These are phyloP conservation scores for Colletotrichum sp. DNA, from an alignment of 2,329 filamentous ascomycete species.

Conservation along the genomic window DNA sequence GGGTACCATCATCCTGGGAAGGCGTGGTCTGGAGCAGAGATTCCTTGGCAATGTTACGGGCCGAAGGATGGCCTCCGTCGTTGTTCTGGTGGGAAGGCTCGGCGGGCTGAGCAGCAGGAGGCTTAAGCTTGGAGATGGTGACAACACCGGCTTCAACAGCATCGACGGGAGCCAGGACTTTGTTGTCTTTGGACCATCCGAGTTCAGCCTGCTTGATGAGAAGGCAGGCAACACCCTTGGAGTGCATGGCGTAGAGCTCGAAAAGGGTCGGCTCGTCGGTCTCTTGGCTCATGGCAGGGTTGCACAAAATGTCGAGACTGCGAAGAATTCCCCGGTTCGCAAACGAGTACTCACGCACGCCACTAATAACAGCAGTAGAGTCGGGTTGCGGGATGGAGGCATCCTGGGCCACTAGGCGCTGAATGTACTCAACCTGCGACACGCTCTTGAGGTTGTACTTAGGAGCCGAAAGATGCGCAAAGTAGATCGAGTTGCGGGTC, in stretches of 20 bases:
- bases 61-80: slow-evolving; percentile 31
- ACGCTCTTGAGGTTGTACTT: slow-evolving; percentile 85
- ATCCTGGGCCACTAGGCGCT: slow-evolving; percentile 76
- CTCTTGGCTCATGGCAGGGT: slow-evolving; percentile 67
- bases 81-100: slow-evolving; percentile 45
- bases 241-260: slow-evolving; percentile 97
- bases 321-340: slow-evolving; percentile 84
- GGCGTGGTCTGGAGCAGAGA: slow-evolving; percentile 29
- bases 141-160: slow-evolving; percentile 78
- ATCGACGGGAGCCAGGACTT: slow-evolving; percentile 80
- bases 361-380: slow-evolving; percentile 96
- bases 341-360: slow-evolving; percentile 94
- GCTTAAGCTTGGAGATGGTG: slow-evolving; percentile 73
- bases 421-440: slow-evolving; percentile 87
- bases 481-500: slow-evolving; percentile 96
- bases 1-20: slow-evolving; percentile 32
- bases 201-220: slow-evolving; percentile 87
- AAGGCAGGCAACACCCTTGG: slow-evolving; percentile 91
- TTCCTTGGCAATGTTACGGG: slow-evolving; percentile 39
- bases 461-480: slow-evolving; percentile 92
- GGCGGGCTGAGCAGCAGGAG: slow-evolving; percentile 49
- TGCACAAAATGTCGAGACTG: slow-evolving; percentile 87
- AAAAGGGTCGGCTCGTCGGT: slow-evolving; percentile 79
- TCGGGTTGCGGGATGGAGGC: slow-evolving; percentile 81
- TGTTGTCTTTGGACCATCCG: slow-evolving; percentile 90